Evolutionary conservation across 352 stramenopile species (phyloP), one percentile per base, ranked within the genome.

Genomic region (Globisporangium acanthophoron): DNA sequence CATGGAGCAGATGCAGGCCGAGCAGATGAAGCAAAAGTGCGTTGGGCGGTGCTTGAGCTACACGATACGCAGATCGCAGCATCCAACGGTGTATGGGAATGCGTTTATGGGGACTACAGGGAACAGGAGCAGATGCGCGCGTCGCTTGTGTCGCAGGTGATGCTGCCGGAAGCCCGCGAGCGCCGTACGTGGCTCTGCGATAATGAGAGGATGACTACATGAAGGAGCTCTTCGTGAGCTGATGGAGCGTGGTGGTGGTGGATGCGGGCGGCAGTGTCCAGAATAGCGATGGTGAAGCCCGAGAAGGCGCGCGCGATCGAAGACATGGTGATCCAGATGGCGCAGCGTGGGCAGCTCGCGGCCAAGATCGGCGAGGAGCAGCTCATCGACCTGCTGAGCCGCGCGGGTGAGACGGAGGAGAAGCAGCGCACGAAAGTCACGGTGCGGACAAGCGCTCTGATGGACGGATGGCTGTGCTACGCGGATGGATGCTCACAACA

Each of bases 401-500:
- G 84, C 43, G 82, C 84, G 4, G 85, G 81, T 45, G 78, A 88
- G 35, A 89, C 61, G 15, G 83, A 93, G 59, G 81, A 94, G 64
- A 92, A 92, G 59, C 71, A 90, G 65, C 83, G 83, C 72, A 92
- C 81, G 21, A 94, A 94, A 85, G 80, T 94, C 54, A 92, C 83
- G 82, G 81, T 91, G 74, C 52, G 72, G 47, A n/a, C n/a, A 24
- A 21, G 2, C 39, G 51, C n/a, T 21, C 12, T 52, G 24, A 24
- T 45, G 49, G 4, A 21, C 16, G 57, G 29, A n/a, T 46, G 16
- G n/a, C 16, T 46, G 13, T 46, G 11, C 6, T 37, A 37, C 9
- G 40, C 40, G 39, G 39, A 37, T 37, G 33, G 33, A 37, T 37
- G 33, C 33, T 37, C 33, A 37, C 33, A 37, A 37, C 33, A 37